phyloP scores from a whole-genome alignment of 257 asterid species.

The Solanum arcanum region DNA sequence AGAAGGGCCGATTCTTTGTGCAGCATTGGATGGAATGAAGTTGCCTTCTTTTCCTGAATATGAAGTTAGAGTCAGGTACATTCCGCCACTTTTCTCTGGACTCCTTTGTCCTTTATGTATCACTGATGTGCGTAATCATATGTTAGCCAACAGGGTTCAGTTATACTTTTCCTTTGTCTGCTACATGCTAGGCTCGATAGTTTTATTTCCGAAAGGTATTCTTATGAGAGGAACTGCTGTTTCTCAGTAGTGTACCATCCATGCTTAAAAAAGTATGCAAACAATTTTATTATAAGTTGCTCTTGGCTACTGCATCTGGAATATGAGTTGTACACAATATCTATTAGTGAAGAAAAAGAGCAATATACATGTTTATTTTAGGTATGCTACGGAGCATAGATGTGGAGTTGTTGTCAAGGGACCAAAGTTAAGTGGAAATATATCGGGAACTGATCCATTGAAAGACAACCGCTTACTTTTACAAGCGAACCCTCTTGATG shows the following conservation, averaged over 20 bases:
- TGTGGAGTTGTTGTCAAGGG: constrained; percentile 99
- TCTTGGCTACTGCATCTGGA: not conserved
- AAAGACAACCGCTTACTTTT: constrained; percentile 84
- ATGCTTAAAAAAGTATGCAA: not conserved
- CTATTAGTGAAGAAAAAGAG: not conserved
- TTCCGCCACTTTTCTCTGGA: not conserved
- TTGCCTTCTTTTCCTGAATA: constrained; percentile 71
- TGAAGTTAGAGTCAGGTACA: constrained; percentile 94
- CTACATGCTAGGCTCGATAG: not conserved
- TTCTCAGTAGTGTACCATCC: not conserved
- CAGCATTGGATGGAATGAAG: constrained; percentile 89
- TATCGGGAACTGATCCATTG: constrained; percentile 94
- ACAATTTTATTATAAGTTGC: not conserved
- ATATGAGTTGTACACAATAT: not conserved
- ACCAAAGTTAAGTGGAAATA: constrained; percentile 89
- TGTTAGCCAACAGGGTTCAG: not conserved
- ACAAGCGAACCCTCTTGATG: constrained; percentile 79
- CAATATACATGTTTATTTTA: constrained; percentile 8
- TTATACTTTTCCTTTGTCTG: not conserved
- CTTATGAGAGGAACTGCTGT: not conserved
- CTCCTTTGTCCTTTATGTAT: not conserved
- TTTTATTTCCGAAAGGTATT: not conserved
- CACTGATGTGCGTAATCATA: not conserved
- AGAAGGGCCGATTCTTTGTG: constrained; percentile 92
- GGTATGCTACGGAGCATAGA: constrained; percentile 99